phyloP scores from a whole-genome alignment of 257 asterid species.

The Solanum rostratum region DNA sequence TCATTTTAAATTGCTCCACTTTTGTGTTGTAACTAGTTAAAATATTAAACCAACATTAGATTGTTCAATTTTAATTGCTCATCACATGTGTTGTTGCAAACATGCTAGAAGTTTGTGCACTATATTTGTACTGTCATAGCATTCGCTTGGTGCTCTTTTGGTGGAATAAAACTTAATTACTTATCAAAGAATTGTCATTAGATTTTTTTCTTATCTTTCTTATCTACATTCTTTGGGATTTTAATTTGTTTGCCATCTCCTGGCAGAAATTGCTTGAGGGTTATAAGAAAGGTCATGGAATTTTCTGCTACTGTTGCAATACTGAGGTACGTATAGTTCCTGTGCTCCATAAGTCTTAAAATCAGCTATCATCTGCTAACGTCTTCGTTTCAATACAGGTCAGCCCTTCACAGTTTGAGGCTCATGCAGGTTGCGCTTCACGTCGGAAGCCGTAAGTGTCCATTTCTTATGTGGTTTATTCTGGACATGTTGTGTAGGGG shows the following conservation, averaged over 20 bases:
- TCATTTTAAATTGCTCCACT: background rate
- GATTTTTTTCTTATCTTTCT: background rate
- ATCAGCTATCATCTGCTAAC: background rate
- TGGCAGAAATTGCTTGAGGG: slow-evolving; percentile 57
- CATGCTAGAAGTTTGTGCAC: background rate
- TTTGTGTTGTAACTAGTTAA: slow-evolving; percentile 22
- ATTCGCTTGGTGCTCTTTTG: background rate
- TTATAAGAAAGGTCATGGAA: slow-evolving; percentile 51
- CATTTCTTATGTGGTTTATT: background rate
- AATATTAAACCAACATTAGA: background rate
- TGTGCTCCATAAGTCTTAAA: background rate
- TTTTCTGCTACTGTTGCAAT: slow-evolving; percentile 56
- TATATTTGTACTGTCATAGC: background rate
- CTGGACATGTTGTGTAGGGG: background rate
- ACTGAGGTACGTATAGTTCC: slow-evolving; percentile 39
- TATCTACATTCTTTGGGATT: background rate
- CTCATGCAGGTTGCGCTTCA: slow-evolving; percentile 86
- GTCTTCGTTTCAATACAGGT: slow-evolving; percentile 30
- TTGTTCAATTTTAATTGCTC: background rate
- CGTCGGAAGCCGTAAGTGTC: slow-evolving; percentile 87
- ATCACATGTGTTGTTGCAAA: background rate
- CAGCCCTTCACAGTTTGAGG: slow-evolving; percentile 89
- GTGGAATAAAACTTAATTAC: background rate
- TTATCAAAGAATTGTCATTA: background rate
- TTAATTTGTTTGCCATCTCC: background rate